Evolutionary conservation across 495 filamentous ascomycete genomes (phyloP).

Genomic region (Baudoinia panamericana): DNA sequence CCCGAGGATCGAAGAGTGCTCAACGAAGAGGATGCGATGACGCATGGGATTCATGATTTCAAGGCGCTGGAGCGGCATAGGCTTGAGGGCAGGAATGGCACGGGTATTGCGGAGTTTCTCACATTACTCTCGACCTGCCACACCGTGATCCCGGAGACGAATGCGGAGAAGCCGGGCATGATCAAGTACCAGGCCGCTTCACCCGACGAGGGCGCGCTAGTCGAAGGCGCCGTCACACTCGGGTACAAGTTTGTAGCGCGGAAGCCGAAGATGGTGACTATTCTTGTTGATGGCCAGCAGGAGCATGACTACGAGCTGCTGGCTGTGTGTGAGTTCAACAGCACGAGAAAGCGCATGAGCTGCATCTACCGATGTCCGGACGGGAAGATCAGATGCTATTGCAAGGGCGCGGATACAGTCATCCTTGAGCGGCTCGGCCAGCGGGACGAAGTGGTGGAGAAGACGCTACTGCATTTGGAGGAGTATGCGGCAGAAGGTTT

Average conservation of each 20-base stretch:
- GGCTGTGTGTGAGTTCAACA: conserved; percentile 97
- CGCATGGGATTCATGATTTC: conserved; percentile 80
- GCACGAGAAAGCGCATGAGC: conserved; percentile 94
- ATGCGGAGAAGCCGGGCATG: conserved; percentile 54
- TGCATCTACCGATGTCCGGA: conserved; percentile 93
- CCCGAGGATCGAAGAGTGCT: conserved; percentile 81
- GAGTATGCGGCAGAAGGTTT: conserved; percentile 96
- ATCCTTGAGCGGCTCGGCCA: conserved; percentile 74
- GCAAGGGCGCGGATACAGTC: conserved; percentile 96
- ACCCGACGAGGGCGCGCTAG: conserved; percentile 90
- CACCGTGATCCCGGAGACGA: conserved; percentile 89
- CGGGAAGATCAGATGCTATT: conserved; percentile 83
- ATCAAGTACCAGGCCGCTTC: conserved; percentile 99
- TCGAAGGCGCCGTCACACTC: conserved; percentile 74
- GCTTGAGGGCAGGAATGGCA: conserved; percentile 24
- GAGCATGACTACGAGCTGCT: conserved; percentile 72
- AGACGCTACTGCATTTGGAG: conserved; percentile 83
- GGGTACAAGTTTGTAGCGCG: conserved; percentile 86
- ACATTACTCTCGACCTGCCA: conserved; percentile 83
- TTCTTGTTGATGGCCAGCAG: conserved; percentile 56
- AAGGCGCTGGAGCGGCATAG: conserved; percentile 42
- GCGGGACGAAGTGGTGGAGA: conserved; percentile 65
- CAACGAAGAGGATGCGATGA: conserved; percentile 48
- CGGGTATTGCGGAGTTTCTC: conserved; percentile 87
- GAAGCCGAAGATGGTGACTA: conserved; percentile 73